Evolutionary conservation across 2,329 filamentous ascomycete species (phyloP).

Genomic region (Periglandula ipomoeae): DNA sequence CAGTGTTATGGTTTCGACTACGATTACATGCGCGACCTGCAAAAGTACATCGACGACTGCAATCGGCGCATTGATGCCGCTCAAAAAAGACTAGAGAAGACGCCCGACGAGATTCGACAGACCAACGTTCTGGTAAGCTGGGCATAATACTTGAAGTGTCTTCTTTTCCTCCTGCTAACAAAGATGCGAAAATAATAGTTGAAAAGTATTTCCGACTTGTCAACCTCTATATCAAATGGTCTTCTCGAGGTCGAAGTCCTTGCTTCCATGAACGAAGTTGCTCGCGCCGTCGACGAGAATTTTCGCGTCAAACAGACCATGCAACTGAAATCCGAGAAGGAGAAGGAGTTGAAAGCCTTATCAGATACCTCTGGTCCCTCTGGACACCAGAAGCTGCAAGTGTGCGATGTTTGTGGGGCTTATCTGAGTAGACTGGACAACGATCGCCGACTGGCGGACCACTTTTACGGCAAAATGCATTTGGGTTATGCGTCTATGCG

Average conservation of each 20-base stretch:
- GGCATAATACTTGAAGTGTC: background rate
- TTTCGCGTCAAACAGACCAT: conserved; percentile 76
- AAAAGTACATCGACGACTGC: conserved; percentile 95
- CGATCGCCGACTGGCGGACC: conserved; percentile 84
- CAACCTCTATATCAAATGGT: conserved; percentile 68
- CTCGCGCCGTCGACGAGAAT: conserved; percentile 76
- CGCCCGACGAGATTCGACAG: conserved; percentile 92
- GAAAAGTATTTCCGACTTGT: conserved; percentile 75
- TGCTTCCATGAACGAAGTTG: conserved; percentile 72
- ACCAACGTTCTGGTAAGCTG: conserved; percentile 66
- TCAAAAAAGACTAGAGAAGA: conserved; percentile 89
- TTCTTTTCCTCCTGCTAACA: background rate
- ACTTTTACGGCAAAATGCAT: conserved; percentile 99
- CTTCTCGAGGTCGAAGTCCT: conserved; percentile 80
- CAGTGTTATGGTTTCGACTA: conserved; percentile 84
- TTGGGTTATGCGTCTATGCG: conserved; percentile 97
- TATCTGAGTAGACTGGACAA: conserved; percentile 91
- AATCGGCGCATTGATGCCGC: conserved; percentile 87
- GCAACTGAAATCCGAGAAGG: conserved; percentile 71
- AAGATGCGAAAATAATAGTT: conserved; percentile 32
- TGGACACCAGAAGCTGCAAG: conserved; percentile 95
- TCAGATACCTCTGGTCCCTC: conserved; percentile 87
- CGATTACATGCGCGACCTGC: conserved; percentile 92
- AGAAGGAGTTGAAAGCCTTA: conserved; percentile 81
- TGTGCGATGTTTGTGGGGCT: conserved; percentile 96